Evolutionary conservation across 2,329 filamentous ascomycete species (phyloP).

Genomic region (Ophiostoma sp.): DNA sequence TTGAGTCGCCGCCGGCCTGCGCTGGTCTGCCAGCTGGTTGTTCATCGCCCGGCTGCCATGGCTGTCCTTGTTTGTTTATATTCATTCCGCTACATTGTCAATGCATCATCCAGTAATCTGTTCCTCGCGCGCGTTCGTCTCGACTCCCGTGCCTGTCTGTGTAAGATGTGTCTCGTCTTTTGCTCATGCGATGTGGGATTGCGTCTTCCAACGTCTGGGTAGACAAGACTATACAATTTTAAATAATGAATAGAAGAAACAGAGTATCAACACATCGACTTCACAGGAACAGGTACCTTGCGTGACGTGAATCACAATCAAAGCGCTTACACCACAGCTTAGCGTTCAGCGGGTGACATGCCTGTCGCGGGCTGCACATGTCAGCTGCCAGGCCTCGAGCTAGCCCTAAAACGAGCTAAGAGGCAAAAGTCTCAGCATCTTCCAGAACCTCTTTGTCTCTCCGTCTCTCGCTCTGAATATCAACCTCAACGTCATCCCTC

Average conservation of each 20-base stretch:
- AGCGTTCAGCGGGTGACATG: background rate
- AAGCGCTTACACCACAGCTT: background rate
- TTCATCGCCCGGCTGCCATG: background rate
- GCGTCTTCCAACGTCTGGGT: too few relatives aligned
- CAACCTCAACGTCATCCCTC: background rate
- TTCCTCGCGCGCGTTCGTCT: too few relatives aligned
- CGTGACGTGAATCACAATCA: too few relatives aligned
- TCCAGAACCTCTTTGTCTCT: background rate
- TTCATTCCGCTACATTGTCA: background rate
- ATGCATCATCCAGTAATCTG: background rate
- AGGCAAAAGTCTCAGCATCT: constrained; percentile 2
- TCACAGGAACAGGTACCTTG: too few relatives aligned
- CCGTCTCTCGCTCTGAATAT: background rate
- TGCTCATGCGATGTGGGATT: background rate
- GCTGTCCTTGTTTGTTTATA: background rate
- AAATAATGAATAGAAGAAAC: too few relatives aligned
- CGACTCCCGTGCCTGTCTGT: background rate
- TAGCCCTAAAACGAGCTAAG: background rate
- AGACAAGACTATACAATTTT: too few relatives aligned
- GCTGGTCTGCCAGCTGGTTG: too few relatives aligned
- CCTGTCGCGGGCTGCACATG: background rate
- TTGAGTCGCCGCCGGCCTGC: background rate
- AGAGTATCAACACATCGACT: too few relatives aligned
- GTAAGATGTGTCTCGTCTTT: background rate
- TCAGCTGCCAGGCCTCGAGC: constrained; percentile 1